These are phyloP conservation scores for Cyberlindnera americana DNA, from an alignment of 805 yeast genomes.

Conservation along the genomic window DNA sequence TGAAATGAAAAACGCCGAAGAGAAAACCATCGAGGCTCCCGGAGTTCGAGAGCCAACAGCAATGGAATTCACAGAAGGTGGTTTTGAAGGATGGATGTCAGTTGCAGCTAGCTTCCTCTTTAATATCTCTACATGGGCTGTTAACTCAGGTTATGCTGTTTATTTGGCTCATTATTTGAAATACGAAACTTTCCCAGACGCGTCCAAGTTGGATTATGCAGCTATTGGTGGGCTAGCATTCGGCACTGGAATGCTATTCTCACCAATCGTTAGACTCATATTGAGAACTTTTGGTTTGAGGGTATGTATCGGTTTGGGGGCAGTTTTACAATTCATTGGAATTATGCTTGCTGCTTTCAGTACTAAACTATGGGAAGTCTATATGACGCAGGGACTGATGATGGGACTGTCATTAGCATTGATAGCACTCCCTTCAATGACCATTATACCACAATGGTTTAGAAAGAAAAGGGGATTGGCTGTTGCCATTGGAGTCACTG, in stretches of 20 bases:
- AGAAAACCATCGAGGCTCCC: no score
- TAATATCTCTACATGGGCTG: slow-evolving; percentile 28
- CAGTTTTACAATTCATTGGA: slow-evolving; percentile 48
- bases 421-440: slow-evolving; percentile 53
- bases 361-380: slow-evolving; percentile 59
- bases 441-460: slow-evolving; percentile 70
- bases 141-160: slow-evolving; percentile 44
- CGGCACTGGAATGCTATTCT: slow-evolving; percentile 48
- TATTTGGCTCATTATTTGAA: slow-evolving; percentile 58
- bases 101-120: slow-evolving; percentile 22
- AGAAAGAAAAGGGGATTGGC: slow-evolving; percentile 53
- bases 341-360: slow-evolving; percentile 59
- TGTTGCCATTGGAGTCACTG: slow-evolving; percentile 35
- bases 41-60: no score
- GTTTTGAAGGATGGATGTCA: slow-evolving; percentile 26
- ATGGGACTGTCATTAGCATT: slow-evolving; percentile 51
- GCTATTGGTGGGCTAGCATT: slow-evolving; percentile 67
- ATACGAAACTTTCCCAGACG: slow-evolving; percentile 46
- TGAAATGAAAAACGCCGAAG: no score
- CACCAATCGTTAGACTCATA: slow-evolving; percentile 45
- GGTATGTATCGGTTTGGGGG: slow-evolving; percentile 45
- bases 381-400: slow-evolving; percentile 63
- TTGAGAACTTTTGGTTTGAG: slow-evolving; percentile 35
- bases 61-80: no score
- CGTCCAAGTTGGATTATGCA: slow-evolving; percentile 57